A percentile compares a stretch with the other conserved stretches of the same genome.
Evolutionary conservation across 257 asterid genomes (phyloP).

Genomic region (Ilex asprella): DNA sequence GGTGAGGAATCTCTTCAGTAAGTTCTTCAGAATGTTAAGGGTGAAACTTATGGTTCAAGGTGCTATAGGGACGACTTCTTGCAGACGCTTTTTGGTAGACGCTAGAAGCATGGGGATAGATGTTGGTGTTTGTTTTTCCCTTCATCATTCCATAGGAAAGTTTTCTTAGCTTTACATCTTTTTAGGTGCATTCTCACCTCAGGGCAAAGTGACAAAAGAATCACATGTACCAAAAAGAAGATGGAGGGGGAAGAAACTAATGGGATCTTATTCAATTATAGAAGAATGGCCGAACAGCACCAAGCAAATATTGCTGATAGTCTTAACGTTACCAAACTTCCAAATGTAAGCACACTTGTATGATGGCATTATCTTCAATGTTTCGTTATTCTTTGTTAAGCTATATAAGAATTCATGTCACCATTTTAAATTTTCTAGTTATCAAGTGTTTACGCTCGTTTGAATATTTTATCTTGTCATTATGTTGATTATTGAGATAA

Average conservation of each 20-base stretch:
- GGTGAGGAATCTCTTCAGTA: slow-evolving; percentile 17
- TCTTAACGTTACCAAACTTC: slow-evolving; percentile 13
- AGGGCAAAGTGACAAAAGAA: not conserved
- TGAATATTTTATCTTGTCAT: too few relatives aligned
- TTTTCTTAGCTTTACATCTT: slow-evolving; percentile 22
- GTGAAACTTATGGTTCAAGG: slow-evolving; percentile 17
- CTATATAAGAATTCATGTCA: not conserved
- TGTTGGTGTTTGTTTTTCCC: slow-evolving; percentile 6
- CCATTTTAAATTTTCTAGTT: too few relatives aligned
- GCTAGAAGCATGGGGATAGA: slow-evolving; percentile 30
- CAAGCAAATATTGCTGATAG: slow-evolving; percentile 4
- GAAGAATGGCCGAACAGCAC: slow-evolving; percentile 9
- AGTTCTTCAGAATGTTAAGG: slow-evolving; percentile 12
- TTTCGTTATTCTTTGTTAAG: slow-evolving; percentile 17
- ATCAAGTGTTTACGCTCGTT: too few relatives aligned
- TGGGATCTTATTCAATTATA: too few relatives aligned
- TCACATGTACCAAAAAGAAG: not conserved
- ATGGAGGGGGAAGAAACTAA: not conserved
- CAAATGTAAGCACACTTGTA: slow-evolving; percentile 2
- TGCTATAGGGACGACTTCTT: slow-evolving; percentile 20
- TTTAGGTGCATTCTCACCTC: slow-evolving; percentile 5
- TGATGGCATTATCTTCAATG: slow-evolving; percentile 16
- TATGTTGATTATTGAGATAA: too few relatives aligned
- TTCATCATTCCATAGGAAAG: slow-evolving; percentile 11
- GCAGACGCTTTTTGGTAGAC: slow-evolving; percentile 28